A percentile compares a stretch with the other conserved stretches of the same genome.
phyloP scores from a whole-genome alignment of 305 asterid genomes.

The Rubia tinctorum region DNA sequence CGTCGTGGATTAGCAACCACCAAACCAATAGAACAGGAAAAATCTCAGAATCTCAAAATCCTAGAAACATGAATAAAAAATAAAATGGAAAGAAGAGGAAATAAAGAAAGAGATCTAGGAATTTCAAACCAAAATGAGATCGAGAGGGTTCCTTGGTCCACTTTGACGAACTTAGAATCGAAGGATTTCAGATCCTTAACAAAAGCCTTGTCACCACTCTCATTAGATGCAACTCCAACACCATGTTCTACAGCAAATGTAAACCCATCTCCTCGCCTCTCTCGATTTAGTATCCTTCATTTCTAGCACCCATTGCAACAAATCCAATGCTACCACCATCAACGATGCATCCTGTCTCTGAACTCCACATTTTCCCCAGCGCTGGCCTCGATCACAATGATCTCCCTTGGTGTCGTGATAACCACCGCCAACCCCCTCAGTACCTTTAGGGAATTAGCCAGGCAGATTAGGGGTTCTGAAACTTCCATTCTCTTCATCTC shows the following conservation, averaged over 20 bases:
- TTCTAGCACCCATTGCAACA: conserved; percentile 56
- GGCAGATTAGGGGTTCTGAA: conserved; percentile 69
- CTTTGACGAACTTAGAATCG: too few species aligned
- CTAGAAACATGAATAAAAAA: too few species aligned
- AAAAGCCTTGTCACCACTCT: too few species aligned
- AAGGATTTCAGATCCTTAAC: too few species aligned
- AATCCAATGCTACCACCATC: conserved; percentile 39
- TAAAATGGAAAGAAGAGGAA: too few species aligned
- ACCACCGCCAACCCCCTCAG: conserved; percentile 92
- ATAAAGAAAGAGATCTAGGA: too few species aligned
- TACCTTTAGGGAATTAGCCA: conserved; percentile 54
- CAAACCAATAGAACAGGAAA: too few species aligned
- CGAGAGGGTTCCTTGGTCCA: too few species aligned
- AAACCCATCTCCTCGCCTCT: conserved; percentile 51
- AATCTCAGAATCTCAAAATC: too few species aligned
- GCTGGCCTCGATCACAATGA: conserved; percentile 70
- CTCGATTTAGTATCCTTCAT: conserved; percentile 76
- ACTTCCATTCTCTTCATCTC: conserved; percentile 66
- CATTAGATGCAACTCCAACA: conserved; percentile 55
- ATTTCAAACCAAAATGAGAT: too few species aligned
- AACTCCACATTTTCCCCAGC: conserved; percentile 83
- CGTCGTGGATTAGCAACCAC: too few species aligned
- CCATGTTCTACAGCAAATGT: conserved; percentile 91
- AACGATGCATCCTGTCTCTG: conserved; percentile 71
- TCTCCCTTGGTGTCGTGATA: conserved; percentile 83